A percentile compares a stretch with the other conserved stretches of the same genome.
These are phyloP conservation scores for Rhodamnia rubescens DNA, from an alignment of 345 rosid species.

Conservation along the genomic window DNA sequence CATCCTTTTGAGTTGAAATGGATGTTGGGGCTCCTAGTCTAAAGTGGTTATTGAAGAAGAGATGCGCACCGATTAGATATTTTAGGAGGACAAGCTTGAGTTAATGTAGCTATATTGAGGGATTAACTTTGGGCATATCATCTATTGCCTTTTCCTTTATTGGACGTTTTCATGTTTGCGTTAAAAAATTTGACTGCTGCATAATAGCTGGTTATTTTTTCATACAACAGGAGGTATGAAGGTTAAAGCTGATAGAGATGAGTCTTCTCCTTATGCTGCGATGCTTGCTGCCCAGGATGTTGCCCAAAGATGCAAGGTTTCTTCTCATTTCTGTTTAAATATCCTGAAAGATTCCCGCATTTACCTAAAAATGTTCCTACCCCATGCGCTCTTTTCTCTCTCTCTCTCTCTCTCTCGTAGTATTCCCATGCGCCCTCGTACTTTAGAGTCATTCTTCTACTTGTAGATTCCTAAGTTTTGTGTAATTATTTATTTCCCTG, in stretches of 20 bases:
- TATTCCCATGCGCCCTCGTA: neutral
- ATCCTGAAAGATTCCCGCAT: neutral
- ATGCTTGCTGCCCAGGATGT: constrained; percentile 97
- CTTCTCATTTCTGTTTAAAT: neutral
- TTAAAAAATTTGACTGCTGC: neutral
- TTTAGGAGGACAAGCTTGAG: neutral
- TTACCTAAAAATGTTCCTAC: too few species aligned
- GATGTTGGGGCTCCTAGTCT: neutral
- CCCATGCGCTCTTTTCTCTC: too few species aligned
- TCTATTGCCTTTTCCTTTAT: neutral
- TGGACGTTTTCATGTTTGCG: neutral
- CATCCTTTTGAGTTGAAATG: neutral
- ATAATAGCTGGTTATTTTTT: neutral
- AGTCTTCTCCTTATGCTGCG: constrained; percentile 84
- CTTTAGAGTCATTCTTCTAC: neutral
- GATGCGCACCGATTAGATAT: neutral
- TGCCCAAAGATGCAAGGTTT: constrained; percentile 72
- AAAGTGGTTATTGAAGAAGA: neutral
- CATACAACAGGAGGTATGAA: constrained; percentile 39
- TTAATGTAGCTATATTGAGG: neutral
- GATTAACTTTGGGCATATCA: neutral
- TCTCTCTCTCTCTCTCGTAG: neutral
- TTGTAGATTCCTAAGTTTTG: neutral
- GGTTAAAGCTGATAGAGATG: constrained; percentile 91
- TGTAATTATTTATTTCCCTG: neutral